Base-by-base conservation (phyloP, 1,139 yeast genomes). In the Eremothecium sinecaudum region DNA sequence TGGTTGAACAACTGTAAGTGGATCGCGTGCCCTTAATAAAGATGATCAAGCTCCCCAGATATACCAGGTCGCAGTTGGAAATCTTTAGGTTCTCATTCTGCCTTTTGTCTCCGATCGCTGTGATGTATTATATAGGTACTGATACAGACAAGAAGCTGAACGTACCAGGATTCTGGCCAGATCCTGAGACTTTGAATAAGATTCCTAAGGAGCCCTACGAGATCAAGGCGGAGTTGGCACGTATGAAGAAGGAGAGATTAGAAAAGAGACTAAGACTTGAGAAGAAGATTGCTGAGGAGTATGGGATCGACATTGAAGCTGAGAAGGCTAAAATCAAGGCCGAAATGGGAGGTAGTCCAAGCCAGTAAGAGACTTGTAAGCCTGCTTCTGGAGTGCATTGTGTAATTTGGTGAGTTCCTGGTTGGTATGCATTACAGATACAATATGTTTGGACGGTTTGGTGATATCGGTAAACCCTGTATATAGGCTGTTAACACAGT, bases 131-230 rank as follows among this genome's bases (percentile, higher is more conserved):
- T 50, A 87, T 84, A 33, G 96, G 96, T 53, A 70, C 80, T 28
- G 87, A 86, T 49, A 80, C 96, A 1, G 94, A 87, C 58, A 73
- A 69, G 48, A 86, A 84, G 62, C 75, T 87, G 57, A 83, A 84
- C 53, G 76, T 86, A 36, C 93, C 94, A n/a, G 94, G 94, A 12
- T 86, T 83, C 60, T 84, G 94, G 94, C 97, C 97, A 1, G 96
- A 86, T 58, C 96, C 96, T 24, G 80, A 81, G 23, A 79, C 95
- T 2, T 69, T 84, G 47, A 84, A 86, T 55, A 80, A 81, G 59
- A 78, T 87, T 24, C 97, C 96, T 3, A 87, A 84, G 54, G 96
- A 86, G 53, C 87, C 87, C 7, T 83, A 80, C 49, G 96, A 87
- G 54, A 83, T 86, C 43, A 79, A 82, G 51, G 90, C 93, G 0